Evolutionary conservation across 1,284 basidiomycete genomes (phyloP), one percentile per base, ranked within the genome.

Genomic region (Somion occarium): DNA sequence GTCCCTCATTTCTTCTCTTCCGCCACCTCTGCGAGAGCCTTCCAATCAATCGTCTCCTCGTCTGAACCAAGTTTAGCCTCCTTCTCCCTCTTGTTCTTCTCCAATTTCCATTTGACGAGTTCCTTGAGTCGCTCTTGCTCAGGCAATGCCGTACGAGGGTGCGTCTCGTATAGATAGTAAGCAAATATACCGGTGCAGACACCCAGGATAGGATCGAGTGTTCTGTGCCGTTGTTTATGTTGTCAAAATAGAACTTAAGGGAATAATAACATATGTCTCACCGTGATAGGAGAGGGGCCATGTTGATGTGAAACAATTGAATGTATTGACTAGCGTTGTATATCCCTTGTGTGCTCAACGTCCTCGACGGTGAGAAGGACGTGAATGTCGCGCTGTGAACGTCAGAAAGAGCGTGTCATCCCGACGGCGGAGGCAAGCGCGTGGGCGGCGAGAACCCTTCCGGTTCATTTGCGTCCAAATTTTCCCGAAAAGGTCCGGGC

Each of bases 141-240:
- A 1, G 80, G 72, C 13, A 85, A 76, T 9, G 80, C 83, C 1
- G 85, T 89, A 46, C 91, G 82, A 3, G 92, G 92, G 66, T 94
- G 85, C 38, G 76, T 88, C 67, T 94, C 91, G 69, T 89, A 81
- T 20, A 95, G 79, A 64, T 90, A 83, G 67, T 85, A 94, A 1
- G 92, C 92, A 41, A 93, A 71, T 41, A 85, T 67, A 18, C 92
- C 89, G 1, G 91, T 93, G 65, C 92, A 91, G 42, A 91, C 69
- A 12, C 89, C 91, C 18, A 94, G 71, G 23, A 91, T 54, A 15
- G 88, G 87, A 67, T 92, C 90, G 20, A 91, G 60, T 4, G 71
- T 64, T 44, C 85, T 89, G 54, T 13, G 22, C 15, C 2, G 23
- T 22, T n/a, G 24, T 44, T 7, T 3, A 20, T 22, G 7, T 22